Conservation (phyloP, 257 asterid genomes). For the Solanum pimpinellifolium region DNA sequence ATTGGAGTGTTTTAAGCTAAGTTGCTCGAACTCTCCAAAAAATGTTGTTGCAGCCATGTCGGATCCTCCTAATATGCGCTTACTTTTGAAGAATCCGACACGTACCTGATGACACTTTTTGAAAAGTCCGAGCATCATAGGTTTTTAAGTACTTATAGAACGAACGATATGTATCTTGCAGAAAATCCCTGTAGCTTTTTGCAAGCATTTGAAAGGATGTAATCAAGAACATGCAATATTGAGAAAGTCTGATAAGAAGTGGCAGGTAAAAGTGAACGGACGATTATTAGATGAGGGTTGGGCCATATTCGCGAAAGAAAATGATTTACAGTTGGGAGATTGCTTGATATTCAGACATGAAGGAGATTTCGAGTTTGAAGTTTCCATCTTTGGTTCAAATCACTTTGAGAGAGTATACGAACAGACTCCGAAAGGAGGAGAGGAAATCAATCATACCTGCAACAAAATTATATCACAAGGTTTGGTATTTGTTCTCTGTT, state of each 20-base stretch:
- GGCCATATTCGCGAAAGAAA: background rate
- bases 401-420: background rate
- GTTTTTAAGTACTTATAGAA: background rate
- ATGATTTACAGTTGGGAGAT: slow-evolving; percentile 5
- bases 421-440: background rate
- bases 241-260: background rate
- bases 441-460: background rate
- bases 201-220: background rate
- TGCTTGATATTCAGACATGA: slow-evolving; percentile 4
- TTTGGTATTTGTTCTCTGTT: background rate
- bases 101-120: too few relatives aligned
- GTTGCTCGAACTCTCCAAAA: background rate
- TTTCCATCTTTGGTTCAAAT: background rate
- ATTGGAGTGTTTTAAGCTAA: background rate
- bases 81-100: background rate
- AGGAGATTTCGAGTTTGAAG: slow-evolving; percentile 8
- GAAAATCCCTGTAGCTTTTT: slow-evolving; percentile 1
- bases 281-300: background rate
- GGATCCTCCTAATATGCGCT: background rate
- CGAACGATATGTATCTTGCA: background rate
- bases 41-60: background rate
- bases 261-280: slow-evolving; percentile 3
- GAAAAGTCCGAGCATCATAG: background rate
- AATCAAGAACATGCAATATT: background rate
- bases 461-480: background rate